Base-by-base conservation (phyloP, 164 flowering plant genomes). In the Stephania yunnanensis region DNA sequence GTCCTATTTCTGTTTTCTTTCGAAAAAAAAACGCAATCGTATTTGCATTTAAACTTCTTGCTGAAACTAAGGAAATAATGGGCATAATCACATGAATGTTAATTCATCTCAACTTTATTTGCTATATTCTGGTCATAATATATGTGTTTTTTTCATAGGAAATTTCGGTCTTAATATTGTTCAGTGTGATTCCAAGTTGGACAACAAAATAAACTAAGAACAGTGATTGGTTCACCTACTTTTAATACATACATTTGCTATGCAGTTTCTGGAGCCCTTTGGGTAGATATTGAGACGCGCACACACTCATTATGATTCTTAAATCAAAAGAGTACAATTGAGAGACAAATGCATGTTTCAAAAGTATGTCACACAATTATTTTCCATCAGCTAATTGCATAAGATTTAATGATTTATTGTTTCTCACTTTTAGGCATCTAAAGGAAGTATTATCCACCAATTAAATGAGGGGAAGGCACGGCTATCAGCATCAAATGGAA, bases 371-470 rank as follows among this genome's bases (percentile, higher is more conserved):
- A 36, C 42, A 36, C 42, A 36, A 36, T 36, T 4, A 36, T 36
- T 36, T 36, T 36, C 42, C 42, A 50, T 61, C 1, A 61, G 4
- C 66, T 61, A 61, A 6, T n/a, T 61, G 6, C n/a, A 69, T 69
- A 12, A 63, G 15, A 64, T 64, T 45, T 78, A 74, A 74, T 72
- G n/a, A 64, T 20, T 31, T 81, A 8, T 76, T 77, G 17, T 10
- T 71, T 48, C 31, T 66, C 45, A 8, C 19, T 80, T 46, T 71
- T 78, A 96, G 99, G 95, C 91, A 73, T 89, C 97, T 7, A 91
- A 81, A 76, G 89, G 81, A 74, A 90, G 92, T 45, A 86, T 96
- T 50, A 53, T 82, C 17, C 72, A 76, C 69, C 98, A 94, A 84
- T 86, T 96, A 75, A 77, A 6, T 69, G 82, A 79, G 69, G 98